Evolutionary conservation across 2,329 filamentous ascomycete species (phyloP).

Genomic region (Cytospora piceae): DNA sequence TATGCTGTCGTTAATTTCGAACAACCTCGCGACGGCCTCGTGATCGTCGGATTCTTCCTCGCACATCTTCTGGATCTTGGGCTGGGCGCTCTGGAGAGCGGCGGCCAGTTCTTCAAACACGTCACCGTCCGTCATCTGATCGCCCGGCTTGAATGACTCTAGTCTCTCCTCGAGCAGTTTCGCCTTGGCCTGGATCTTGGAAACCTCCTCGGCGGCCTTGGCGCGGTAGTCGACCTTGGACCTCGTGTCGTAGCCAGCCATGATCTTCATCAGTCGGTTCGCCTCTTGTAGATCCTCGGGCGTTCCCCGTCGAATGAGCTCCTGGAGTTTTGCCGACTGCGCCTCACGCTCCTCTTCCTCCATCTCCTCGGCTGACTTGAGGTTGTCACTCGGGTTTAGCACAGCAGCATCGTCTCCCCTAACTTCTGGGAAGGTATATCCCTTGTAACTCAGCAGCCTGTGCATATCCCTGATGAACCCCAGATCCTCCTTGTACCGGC

Average conservation of each 20-base stretch:
- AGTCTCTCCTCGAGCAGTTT: slow-evolving; percentile 90
- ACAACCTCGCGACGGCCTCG: slow-evolving; percentile 90
- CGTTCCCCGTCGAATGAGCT: slow-evolving; percentile 88
- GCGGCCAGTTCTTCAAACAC: slow-evolving; percentile 84
- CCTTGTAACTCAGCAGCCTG: slow-evolving; percentile 91
- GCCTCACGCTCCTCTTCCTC: slow-evolving; percentile 94
- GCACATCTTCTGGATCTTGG: slow-evolving; percentile 99
- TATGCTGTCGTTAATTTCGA: slow-evolving; percentile 99
- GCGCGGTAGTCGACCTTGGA: slow-evolving; percentile 97
- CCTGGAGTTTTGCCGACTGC: slow-evolving; percentile 97
- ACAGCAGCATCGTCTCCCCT: slow-evolving; percentile 93
- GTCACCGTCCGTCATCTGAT: slow-evolving; percentile 71
- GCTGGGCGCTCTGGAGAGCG: slow-evolving; percentile 88
- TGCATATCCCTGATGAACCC: slow-evolving; percentile 99
- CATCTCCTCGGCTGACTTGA: slow-evolving; percentile 98
- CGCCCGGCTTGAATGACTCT: slow-evolving; percentile 79
- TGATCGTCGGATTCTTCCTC: slow-evolving; percentile 97
- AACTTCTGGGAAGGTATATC: slow-evolving; percentile 93
- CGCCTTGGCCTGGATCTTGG: slow-evolving; percentile 94
- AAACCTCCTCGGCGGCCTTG: slow-evolving; percentile 94
- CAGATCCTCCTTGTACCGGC: slow-evolving; percentile 94
- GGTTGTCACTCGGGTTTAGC: slow-evolving; percentile 92
- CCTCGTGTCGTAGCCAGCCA: slow-evolving; percentile 95
- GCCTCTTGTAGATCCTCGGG: slow-evolving; percentile 96
- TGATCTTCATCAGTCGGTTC: slow-evolving; percentile 97